These are phyloP conservation scores for Penicillium daleae DNA, from an alignment of 495 filamentous ascomycete genomes.

Conservation along the genomic window DNA sequence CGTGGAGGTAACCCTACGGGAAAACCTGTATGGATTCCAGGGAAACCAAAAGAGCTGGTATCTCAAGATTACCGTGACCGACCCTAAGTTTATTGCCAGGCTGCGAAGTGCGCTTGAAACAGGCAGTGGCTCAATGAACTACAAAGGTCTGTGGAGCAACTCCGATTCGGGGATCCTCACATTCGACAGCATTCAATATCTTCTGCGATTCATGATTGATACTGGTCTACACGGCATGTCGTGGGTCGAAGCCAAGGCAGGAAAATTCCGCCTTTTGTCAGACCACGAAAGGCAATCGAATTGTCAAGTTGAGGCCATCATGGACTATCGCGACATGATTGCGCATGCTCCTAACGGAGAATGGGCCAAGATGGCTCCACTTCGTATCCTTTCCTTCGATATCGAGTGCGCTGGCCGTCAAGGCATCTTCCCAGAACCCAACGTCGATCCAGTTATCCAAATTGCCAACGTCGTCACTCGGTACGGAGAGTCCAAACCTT, in stretches of 20 bases:
- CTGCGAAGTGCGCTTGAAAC: conserved; percentile 73
- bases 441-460: conserved; percentile 93
- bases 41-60: conserved; percentile 91
- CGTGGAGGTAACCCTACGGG: conserved; percentile 75
- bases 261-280: conserved; percentile 69
- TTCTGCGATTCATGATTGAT: conserved; percentile 97
- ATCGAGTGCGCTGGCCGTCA: conserved; percentile 98
- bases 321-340: conserved; percentile 81
- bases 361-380: conserved; percentile 97
- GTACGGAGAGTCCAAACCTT: conserved; percentile 94
- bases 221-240: conserved; percentile 92
- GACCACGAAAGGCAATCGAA: conserved; percentile 72
- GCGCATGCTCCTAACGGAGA: conserved; percentile 89
- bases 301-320: conserved; percentile 90
- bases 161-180: conserved; percentile 74
- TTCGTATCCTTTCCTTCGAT: conserved; percentile 93
- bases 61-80: conserved; percentile 87
- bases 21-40: conserved; percentile 91
- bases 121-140: conserved; percentile 70
- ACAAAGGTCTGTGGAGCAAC: conserved; percentile 84
- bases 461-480: conserved; percentile 97
- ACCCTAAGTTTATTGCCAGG: conserved; percentile 77
- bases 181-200: conserved; percentile 93
- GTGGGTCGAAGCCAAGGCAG: conserved; percentile 86
- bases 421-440: conserved; percentile 92